A percentile compares a stretch with the other conserved stretches of the same genome.
Evolutionary conservation across 768 basidiomycete genomes (phyloP).

Genomic region (Cubamyces sp.): DNA sequence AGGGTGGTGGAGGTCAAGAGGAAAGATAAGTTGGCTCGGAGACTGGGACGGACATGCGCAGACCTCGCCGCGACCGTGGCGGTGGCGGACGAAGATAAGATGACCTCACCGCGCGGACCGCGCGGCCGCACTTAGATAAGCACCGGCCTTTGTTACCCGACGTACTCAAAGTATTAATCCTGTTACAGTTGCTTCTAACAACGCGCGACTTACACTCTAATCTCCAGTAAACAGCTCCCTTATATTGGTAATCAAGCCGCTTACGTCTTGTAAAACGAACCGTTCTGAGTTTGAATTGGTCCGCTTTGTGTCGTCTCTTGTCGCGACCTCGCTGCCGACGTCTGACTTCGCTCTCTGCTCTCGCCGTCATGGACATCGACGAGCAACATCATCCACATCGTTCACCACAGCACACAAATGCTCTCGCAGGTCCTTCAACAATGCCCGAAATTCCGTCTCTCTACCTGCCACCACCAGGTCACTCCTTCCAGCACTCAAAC

Average conservation of each 20-base stretch:
- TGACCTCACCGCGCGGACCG: slow-evolving; percentile 23
- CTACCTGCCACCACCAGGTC: slow-evolving; percentile 40
- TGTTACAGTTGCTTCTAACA: neutral
- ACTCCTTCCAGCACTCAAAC: slow-evolving; percentile 22
- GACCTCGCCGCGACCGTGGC: slow-evolving; percentile 8
- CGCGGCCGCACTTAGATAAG: neutral
- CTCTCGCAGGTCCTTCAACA: slow-evolving; percentile 66
- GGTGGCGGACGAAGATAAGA: slow-evolving; percentile 15
- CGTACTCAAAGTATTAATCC: neutral
- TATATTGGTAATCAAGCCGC: neutral
- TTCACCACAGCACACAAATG: slow-evolving; percentile 41
- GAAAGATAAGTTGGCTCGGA: neutral
- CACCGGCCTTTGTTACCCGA: neutral
- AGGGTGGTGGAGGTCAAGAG: slow-evolving; percentile 15
- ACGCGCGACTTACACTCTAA: neutral
- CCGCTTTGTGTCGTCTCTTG: slow-evolving; percentile 20
- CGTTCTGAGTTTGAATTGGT: slow-evolving; percentile 23
- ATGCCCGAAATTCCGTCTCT: slow-evolving; percentile 39
- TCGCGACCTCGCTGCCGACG: slow-evolving; percentile 21
- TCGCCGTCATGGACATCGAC: slow-evolving; percentile 37
- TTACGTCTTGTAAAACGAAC: slow-evolving; percentile 12
- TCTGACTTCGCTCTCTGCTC: slow-evolving; percentile 13
- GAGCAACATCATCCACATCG: slow-evolving; percentile 19
- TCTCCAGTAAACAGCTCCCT: no score
- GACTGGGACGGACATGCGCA: slow-evolving; percentile 4